Conservation (phyloP, 2,329 filamentous ascomycete species). For the Stagonosporopsis chrysanthemi region DNA sequence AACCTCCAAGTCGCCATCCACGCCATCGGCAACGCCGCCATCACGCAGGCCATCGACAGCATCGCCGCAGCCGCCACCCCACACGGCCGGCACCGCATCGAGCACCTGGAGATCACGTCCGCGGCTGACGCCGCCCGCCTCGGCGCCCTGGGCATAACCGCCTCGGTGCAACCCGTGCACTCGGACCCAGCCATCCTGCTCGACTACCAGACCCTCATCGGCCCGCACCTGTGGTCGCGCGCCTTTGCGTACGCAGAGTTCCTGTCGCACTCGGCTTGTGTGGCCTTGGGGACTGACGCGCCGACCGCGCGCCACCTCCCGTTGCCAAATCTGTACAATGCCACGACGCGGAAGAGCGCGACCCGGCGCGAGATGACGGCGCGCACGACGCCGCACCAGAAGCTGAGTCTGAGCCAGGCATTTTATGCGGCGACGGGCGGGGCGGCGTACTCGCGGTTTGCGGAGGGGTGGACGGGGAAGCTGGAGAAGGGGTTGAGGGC, state of each 20-base stretch:
- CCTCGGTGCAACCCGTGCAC: slow-evolving; percentile 90
- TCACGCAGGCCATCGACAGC: slow-evolving; percentile 61
- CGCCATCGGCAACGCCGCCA: slow-evolving; percentile 66
- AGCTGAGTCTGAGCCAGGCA: slow-evolving; percentile 60
- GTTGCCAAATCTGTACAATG: slow-evolving; percentile 63
- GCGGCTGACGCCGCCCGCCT: slow-evolving; percentile 61
- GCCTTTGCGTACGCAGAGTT: slow-evolving; percentile 69
- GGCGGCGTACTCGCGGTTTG: slow-evolving; percentile 63
- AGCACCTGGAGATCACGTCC: slow-evolving; percentile 62
- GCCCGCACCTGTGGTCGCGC: slow-evolving; percentile 58
- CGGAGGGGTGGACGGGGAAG: slow-evolving; percentile 60
- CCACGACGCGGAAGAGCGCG: slow-evolving; percentile 62
- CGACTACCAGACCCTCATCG: slow-evolving; percentile 65
- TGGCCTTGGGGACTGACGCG: slow-evolving; percentile 65
- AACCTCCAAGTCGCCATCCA: slow-evolving; percentile 67
- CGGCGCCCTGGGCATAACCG: slow-evolving; percentile 69
- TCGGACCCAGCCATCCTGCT: slow-evolving; percentile 72
- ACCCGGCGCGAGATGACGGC: slow-evolving; percentile 37
- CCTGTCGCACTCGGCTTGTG: slow-evolving; percentile 55
- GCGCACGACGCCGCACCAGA: slow-evolving; percentile 51
- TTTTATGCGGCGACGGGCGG: slow-evolving; percentile 61
- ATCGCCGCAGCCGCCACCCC: slow-evolving; percentile 42
- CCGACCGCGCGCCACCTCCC: slow-evolving; percentile 63
- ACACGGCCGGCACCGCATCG: slow-evolving; percentile 61
- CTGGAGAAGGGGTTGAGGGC: slow-evolving; percentile 60